phyloP scores from a whole-genome alignment of 2,329 filamentous ascomycete species.

The Aspergillus proliferans region DNA sequence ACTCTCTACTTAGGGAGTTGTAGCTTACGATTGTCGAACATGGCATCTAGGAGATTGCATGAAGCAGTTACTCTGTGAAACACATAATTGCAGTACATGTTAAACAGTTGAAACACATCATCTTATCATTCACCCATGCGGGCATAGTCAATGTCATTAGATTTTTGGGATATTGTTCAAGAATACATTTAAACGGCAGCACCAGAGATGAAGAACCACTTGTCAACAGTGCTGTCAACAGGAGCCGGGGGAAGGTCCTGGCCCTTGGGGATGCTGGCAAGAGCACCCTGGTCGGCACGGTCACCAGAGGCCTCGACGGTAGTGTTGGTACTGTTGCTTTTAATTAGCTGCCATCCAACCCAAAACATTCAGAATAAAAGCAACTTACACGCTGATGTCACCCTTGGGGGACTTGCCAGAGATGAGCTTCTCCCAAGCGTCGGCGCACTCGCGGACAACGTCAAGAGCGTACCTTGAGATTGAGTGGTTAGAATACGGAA shows the following conservation, averaged over 20 bases:
- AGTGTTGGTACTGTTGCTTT: constrained; percentile 63
- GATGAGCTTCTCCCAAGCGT: constrained; percentile 96
- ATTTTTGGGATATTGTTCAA: constrained; percentile 25
- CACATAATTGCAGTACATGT: no score
- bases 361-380: neutral
- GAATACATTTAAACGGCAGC: constrained; percentile 63
- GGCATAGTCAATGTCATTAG: constrained; percentile 14
- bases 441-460: constrained; percentile 88
- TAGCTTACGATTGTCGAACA: no score
- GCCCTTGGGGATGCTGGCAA: constrained; percentile 69
- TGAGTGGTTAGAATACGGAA: constrained; percentile 9
- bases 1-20: no score
- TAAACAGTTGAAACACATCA: neutral
- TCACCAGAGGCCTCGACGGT: constrained; percentile 67
- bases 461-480: constrained; percentile 75
- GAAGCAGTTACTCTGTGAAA: neutral
- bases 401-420: constrained; percentile 77
- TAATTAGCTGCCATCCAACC: constrained; percentile 7
- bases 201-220: constrained; percentile 99
- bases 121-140: constrained; percentile 6
- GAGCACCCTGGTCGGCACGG: constrained; percentile 62
- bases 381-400: constrained; percentile 72
- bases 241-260: constrained; percentile 78
- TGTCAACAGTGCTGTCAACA: constrained; percentile 95
- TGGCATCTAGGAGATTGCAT: no score